Conservation (phyloP, 352 stramenopile species). For the Phytopythium chamaehyphon region DNA sequence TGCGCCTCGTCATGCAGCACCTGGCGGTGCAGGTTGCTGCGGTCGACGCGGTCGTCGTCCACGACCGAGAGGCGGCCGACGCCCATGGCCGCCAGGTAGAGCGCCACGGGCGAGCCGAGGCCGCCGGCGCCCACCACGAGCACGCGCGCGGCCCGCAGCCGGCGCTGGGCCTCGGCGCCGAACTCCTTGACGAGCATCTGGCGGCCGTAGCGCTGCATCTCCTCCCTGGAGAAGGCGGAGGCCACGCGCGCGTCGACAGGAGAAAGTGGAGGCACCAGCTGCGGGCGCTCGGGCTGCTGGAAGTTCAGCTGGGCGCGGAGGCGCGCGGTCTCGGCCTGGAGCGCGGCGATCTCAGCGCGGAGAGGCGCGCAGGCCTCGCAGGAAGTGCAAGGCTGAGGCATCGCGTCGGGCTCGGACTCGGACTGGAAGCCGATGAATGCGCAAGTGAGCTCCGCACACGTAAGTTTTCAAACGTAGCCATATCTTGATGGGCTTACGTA, state of each 20-base stretch:
- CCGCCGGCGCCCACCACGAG: conserved; percentile 94
- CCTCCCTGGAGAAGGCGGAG: conserved; percentile 38
- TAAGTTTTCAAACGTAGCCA: too few species aligned
- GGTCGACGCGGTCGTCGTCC: conserved; percentile 94
- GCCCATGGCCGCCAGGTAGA: conserved; percentile 95
- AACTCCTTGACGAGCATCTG: conserved; percentile 95
- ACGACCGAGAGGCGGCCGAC: conserved; percentile 92
- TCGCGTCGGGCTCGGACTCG: too few species aligned
- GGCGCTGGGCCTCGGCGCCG: conserved; percentile 82
- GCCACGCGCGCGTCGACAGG: neutral
- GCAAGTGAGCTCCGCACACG: too few species aligned
- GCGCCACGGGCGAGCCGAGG: conserved; percentile 92
- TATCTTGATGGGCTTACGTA: too few species aligned
- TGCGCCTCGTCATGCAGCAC: conserved; percentile 89
- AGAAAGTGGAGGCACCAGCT: neutral
- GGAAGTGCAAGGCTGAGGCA: too few species aligned
- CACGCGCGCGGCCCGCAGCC: conserved; percentile 73
- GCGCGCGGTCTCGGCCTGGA: conserved; percentile 3
- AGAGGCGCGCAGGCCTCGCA: conserved; percentile 1
- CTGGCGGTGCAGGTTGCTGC: conserved; percentile 97
- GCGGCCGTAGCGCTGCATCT: conserved; percentile 89
- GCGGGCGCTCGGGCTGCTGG: neutral
- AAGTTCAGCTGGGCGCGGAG: neutral
- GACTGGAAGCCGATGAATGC: too few species aligned
- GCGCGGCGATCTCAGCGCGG: neutral